These are phyloP conservation scores for Anthracocystis panici-leucophaei DNA, from an alignment of 1,284 basidiomycete species.

Conservation along the genomic window DNA sequence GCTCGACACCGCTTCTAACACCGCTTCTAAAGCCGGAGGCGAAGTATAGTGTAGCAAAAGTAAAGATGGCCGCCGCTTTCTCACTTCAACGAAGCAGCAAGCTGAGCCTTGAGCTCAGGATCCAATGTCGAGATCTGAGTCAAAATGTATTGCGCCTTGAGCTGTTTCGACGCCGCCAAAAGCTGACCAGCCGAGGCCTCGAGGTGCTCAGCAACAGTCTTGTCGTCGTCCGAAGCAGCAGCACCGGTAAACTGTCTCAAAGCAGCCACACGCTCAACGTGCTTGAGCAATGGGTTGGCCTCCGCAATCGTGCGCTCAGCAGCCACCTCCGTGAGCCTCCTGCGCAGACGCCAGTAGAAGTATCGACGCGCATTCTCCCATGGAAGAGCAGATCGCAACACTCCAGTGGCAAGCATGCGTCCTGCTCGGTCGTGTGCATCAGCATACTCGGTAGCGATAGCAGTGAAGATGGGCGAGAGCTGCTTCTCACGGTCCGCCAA, in stretches of 20 bases:
- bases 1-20: not conserved
- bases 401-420: conserved; percentile 96
- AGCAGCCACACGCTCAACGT: conserved; percentile 53
- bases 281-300: conserved; percentile 67
- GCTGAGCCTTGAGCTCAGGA: conserved; percentile 48
- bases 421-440: conserved; percentile 95
- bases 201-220: conserved; percentile 58
- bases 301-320: conserved; percentile 53
- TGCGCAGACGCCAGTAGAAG: conserved; percentile 94
- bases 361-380: conserved; percentile 81
- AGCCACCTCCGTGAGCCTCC: conserved; percentile 70
- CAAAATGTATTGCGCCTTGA: conserved; percentile 57
- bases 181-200: conserved; percentile 60
- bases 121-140: conserved; percentile 64
- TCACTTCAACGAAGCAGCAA: conserved; percentile 46
- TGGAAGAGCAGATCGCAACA: conserved; percentile 79
- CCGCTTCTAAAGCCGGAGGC: not conserved
- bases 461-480: conserved; percentile 89
- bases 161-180: conserved; percentile 52
- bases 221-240: conserved; percentile 58
- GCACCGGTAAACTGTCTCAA: conserved; percentile 56
- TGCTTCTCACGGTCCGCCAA: conserved; percentile 84
- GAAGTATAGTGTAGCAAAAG: not conserved
- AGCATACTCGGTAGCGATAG: conserved; percentile 92
- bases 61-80: not conserved